Conservation (phyloP, 768 basidiomycete species). For the Agrocybe praecox region DNA sequence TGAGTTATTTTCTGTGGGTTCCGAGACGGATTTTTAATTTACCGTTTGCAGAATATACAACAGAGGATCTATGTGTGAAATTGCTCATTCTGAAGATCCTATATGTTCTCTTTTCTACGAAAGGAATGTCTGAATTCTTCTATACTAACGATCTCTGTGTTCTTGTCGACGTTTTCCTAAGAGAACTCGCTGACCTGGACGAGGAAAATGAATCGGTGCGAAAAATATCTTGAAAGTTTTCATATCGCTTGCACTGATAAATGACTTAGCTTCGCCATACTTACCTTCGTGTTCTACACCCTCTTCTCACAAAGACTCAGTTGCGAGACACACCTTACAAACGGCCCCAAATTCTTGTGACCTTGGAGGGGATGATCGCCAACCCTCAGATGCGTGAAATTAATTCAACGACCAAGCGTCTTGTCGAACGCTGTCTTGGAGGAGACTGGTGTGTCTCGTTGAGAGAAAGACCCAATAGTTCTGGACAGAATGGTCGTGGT, state of each 20-base stretch:
- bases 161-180: constrained; percentile 95
- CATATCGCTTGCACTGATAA: too few relatives aligned
- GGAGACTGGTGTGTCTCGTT: constrained; percentile 87
- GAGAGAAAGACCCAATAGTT: constrained; percentile 36
- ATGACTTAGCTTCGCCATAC: constrained; percentile 84
- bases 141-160: constrained; percentile 98
- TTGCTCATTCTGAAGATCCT: constrained; percentile 92
- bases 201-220: constrained; percentile 92
- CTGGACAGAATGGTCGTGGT: constrained; percentile 21
- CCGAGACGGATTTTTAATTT: not conserved
- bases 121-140: constrained; percentile 92
- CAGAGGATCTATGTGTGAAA: constrained; percentile 95
- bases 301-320: constrained; percentile 93
- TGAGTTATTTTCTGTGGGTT: constrained; percentile 40
- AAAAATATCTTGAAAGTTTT: too few relatives aligned
- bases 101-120: constrained; percentile 93
- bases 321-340: constrained; percentile 87
- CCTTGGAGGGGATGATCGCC: constrained; percentile 76
- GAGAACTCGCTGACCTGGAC: constrained; percentile 88
- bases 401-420: constrained; percentile 83
- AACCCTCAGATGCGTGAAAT: constrained; percentile 81
- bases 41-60: constrained; percentile 63
- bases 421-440: constrained; percentile 88
- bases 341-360: constrained; percentile 82
- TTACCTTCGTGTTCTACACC: constrained; percentile 94